phyloP scores from a whole-genome alignment of 176 grass and related monocot genomes.

The Tuctoria greenei region DNA sequence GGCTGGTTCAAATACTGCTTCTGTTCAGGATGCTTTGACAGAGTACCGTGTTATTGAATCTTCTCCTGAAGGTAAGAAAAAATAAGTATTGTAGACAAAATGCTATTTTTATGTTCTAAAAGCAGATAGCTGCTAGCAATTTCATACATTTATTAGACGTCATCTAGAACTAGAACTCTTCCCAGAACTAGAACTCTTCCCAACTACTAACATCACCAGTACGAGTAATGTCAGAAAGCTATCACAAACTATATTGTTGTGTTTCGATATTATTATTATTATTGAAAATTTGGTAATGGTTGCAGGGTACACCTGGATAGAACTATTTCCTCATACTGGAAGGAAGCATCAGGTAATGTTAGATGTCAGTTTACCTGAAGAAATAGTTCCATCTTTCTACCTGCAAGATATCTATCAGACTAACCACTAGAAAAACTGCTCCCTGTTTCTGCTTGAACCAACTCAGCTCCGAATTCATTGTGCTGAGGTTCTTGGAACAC shows the following conservation, averaged over 20 bases:
- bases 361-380: conserved; percentile 14
- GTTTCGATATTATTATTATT: neutral
- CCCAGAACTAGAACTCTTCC: neutral
- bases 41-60: conserved; percentile 81
- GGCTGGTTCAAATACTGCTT: conserved; percentile 40
- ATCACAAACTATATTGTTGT: neutral
- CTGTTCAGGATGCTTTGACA: conserved; percentile 84
- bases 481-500: conserved; percentile 71
- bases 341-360: conserved; percentile 91
- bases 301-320: conserved; percentile 82
- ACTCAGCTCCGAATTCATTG: conserved; percentile 82
- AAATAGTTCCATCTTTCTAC: neutral
- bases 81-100: neutral
- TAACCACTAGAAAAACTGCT: neutral
- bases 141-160: neutral
- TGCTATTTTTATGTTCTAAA: neutral
- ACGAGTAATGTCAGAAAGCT: neutral
- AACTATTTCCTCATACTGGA: conserved; percentile 79
- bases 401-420: neutral
- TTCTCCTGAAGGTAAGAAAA: conserved; percentile 59
- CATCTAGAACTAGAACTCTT: neutral
- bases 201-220: neutral
- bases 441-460: conserved; percentile 32
- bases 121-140: neutral
- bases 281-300: conserved; percentile 25